Evolutionary conservation across 1,284 basidiomycete genomes (phyloP), one percentile per base, ranked within the genome.

Genomic region (Apiotrichum mycotoxinovorans): DNA sequence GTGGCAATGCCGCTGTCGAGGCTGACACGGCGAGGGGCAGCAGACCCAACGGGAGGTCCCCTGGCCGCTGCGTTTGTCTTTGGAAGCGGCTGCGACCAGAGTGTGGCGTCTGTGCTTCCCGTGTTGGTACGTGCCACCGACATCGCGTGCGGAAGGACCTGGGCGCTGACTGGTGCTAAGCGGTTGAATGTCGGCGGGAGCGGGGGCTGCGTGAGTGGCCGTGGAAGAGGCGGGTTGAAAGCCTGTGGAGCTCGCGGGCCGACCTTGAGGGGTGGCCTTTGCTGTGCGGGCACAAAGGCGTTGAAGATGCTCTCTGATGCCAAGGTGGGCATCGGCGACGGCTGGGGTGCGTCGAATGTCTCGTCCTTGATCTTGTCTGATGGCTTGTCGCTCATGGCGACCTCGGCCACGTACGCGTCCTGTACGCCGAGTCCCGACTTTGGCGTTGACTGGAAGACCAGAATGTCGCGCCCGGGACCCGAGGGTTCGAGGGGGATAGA

Each of bases 401-500:
- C 30, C 10, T 43, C 20, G 14, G 27, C 0, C 11, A 26, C 34
- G n/a, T 44, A 54, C 12, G 59, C 41, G 46, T 61, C 56, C 20
- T 49, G 47, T 7, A 38, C 25, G 17, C 22, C 33, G 15, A 76
- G 52, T 7, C 68, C 70, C 1, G 69, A 70, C 33, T 57, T 48
- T 0, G 69, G 63, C 1, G 61, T 54, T 7, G 71, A 71, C 2
- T 60, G 54, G 57, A 76, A 76, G 52, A 73, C 61, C 26, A 74
- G 65, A 25, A 76, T 48, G 51, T 76, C 74, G 22, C 74, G 64
- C 0, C 69, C 69, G 26, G 62, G 61, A 14, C 57, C 46, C 26
- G 66, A 38, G 0, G 72, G 72, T 1, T 67, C 41, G 9, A 76
- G 61, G 1, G 72, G 72, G 3, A 76, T 58, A 0, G 70, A 70